phyloP scores from a whole-genome alignment of 495 filamentous ascomycete genomes.

The Aspergillus ostianus region DNA sequence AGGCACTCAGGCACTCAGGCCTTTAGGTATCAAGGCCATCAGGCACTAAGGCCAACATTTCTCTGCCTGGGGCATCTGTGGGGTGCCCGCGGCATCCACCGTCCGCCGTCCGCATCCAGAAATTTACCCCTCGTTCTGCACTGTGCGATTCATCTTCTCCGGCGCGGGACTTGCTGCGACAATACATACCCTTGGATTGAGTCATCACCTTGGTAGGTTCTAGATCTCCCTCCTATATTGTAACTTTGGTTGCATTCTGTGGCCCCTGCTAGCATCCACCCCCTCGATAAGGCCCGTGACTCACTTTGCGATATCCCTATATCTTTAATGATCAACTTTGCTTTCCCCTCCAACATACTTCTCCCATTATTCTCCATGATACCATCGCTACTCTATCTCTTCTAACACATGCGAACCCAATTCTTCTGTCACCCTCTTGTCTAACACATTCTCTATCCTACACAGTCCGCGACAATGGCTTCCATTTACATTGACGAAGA shows the following conservation, averaged over 20 bases:
- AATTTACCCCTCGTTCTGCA: conserved; percentile 38
- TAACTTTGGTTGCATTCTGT: conserved; percentile 2
- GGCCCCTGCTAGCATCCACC: neutral
- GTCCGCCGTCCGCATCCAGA: conserved; percentile 18
- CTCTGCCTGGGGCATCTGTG: conserved; percentile 35
- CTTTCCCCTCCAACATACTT: too few species aligned
- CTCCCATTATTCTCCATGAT: neutral
- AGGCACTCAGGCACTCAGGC: too few species aligned
- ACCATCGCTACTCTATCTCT: neutral
- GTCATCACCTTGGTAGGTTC: neutral
- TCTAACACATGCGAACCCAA: neutral
- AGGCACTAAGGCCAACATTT: neutral
- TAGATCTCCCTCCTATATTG: neutral
- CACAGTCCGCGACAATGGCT: conserved; percentile 33
- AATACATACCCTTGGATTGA: neutral
- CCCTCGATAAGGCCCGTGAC: neutral
- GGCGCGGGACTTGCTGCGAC: conserved; percentile 8
- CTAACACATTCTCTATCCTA: conserved; percentile 1
- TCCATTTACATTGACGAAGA: conserved; percentile 79
- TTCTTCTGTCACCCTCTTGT: neutral
- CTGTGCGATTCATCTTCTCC: conserved; percentile 28
- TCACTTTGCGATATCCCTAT: neutral
- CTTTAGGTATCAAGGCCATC: too few species aligned
- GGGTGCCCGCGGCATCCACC: conserved; percentile 19
- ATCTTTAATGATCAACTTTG: neutral